phyloP scores from a whole-genome alignment of 1,284 basidiomycete genomes.

The Ceratobasidium sp. region DNA sequence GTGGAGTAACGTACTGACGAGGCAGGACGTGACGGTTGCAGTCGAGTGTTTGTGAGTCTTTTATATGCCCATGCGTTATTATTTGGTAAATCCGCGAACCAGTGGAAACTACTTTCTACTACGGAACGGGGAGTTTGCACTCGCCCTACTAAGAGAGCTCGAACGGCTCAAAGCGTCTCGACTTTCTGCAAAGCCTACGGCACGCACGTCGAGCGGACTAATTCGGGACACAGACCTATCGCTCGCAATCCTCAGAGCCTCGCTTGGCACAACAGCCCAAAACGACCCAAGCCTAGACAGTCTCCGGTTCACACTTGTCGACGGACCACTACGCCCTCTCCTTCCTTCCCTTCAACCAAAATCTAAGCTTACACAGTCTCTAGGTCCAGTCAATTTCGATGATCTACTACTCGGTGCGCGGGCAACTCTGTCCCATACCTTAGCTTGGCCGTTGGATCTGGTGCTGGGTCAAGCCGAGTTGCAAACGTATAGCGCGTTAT shows the following conservation, averaged over 20 bases:
- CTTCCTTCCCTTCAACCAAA: constrained; percentile 70
- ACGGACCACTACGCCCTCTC: constrained; percentile 82
- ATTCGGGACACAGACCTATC: constrained; percentile 90
- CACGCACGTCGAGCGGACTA: constrained; percentile 69
- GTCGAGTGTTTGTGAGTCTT: constrained; percentile 75
- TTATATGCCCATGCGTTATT: constrained; percentile 46
- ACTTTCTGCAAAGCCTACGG: constrained; percentile 69
- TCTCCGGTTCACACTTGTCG: constrained; percentile 80
- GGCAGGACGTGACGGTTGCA: constrained; percentile 82
- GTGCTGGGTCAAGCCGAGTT: too few relatives aligned
- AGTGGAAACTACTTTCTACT: constrained; percentile 89
- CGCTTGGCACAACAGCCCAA: constrained; percentile 86
- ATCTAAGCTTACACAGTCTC: constrained; percentile 33
- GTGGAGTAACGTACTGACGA: constrained; percentile 89
- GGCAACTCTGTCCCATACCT: constrained; percentile 73
- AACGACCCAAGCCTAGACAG: constrained; percentile 79
- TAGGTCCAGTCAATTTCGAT: constrained; percentile 70
- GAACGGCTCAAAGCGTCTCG: constrained; percentile 83
- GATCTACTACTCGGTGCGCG: constrained; percentile 85
- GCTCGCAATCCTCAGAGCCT: constrained; percentile 83
- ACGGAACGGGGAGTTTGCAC: constrained; percentile 86
- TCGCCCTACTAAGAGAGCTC: constrained; percentile 82
- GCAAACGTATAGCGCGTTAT: too few relatives aligned
- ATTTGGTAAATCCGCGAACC: background rate
- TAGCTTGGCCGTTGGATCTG: too few relatives aligned